phyloP scores from a whole-genome alignment of 257 asterid genomes.

The Fraxinus cuspidata region DNA sequence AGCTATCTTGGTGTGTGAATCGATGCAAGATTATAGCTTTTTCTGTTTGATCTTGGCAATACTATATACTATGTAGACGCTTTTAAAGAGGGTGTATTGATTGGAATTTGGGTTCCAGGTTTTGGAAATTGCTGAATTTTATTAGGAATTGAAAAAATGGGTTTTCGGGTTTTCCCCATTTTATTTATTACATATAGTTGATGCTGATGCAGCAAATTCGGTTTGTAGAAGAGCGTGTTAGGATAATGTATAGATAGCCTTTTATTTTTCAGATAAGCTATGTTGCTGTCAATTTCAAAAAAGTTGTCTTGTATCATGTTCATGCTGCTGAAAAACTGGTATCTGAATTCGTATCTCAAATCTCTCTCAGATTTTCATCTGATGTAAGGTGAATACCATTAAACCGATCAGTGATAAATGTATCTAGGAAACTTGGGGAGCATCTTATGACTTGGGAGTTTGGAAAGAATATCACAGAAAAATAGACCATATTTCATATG shows the following conservation, averaged over 20 bases:
- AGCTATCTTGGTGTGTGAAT: conserved; percentile 16
- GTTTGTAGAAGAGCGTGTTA: background rate
- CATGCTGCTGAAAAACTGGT: background rate
- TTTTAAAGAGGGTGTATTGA: background rate
- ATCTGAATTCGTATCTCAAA: background rate
- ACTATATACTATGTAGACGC: background rate
- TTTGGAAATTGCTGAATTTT: background rate
- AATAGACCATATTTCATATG: no score
- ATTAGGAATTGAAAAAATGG: background rate
- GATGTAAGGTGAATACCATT: background rate
- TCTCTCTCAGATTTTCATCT: background rate
- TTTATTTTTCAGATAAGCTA: background rate
- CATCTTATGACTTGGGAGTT: no score
- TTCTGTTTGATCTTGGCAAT: background rate
- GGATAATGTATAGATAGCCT: background rate
- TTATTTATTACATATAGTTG: background rate
- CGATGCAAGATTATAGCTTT: conserved; percentile 19
- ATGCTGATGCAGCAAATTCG: background rate
- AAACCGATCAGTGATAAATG: background rate
- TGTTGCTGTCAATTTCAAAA: background rate
- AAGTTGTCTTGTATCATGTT: background rate
- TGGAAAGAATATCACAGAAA: no score
- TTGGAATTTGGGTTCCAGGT: background rate
- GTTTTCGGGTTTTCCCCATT: background rate
- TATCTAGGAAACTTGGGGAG: background rate